Evolutionary conservation across 2,329 filamentous ascomycete genomes (phyloP).

Genomic region (Aspergillus eucalypticola): DNA sequence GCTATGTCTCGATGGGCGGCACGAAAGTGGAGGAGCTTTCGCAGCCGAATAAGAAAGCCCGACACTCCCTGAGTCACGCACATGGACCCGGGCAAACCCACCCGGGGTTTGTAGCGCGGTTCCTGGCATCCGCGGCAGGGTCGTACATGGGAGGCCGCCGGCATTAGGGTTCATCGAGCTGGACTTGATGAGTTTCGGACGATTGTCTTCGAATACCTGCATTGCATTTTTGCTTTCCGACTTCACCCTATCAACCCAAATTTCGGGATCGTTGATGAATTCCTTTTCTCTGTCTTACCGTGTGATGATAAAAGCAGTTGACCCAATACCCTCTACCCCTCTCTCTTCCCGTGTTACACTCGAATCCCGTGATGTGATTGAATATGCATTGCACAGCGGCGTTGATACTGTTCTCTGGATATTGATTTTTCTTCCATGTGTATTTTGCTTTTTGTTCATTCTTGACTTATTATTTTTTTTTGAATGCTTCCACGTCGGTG

Average conservation of each 20-base stretch:
- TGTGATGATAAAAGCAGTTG: not conserved
- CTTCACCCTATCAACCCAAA: not conserved
- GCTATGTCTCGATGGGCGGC: constrained; percentile 39
- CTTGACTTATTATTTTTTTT: no score
- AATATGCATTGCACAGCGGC: no score
- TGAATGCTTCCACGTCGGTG: no score
- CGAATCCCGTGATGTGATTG: no score
- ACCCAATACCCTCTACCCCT: not conserved
- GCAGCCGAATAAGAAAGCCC: constrained; percentile 46
- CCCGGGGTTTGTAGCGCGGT: constrained; percentile 44
- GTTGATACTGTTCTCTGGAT: no score
- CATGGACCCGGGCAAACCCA: not conserved
- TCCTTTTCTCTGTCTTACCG: no score
- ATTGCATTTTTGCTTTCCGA: constrained; percentile 3
- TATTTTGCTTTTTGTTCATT: no score
- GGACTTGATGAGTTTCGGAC: constrained; percentile 5
- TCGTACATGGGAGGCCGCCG: constrained; percentile 45
- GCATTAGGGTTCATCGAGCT: constrained; percentile 8
- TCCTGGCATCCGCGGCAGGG: constrained; percentile 45
- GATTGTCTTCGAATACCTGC: not conserved
- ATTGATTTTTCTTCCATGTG: no score
- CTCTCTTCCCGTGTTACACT: not conserved
- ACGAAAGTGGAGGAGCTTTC: constrained; percentile 39
- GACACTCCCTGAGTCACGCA: constrained; percentile 27
- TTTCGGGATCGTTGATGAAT: no score